Conservation (phyloP, 2,329 filamentous ascomycete genomes). For the Ilyonectria sp. region DNA sequence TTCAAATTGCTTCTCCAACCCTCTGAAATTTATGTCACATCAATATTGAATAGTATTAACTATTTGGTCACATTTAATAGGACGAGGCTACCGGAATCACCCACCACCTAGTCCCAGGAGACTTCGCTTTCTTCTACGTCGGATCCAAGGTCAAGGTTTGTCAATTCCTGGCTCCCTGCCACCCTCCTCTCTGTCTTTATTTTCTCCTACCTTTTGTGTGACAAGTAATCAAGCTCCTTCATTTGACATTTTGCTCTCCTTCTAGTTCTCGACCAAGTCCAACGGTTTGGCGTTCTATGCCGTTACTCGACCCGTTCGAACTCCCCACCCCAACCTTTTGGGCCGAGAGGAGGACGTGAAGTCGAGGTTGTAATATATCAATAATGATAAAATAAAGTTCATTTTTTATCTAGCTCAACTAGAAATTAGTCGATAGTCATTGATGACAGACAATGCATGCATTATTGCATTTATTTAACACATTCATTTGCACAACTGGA, state of each 20-base stretch:
- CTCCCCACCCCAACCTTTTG: slow-evolving; percentile 41
- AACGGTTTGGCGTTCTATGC: slow-evolving; percentile 45
- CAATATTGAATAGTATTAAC: slow-evolving; percentile 3
- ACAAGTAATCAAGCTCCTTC: not conserved
- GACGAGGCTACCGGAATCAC: slow-evolving; percentile 46
- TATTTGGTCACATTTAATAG: not conserved
- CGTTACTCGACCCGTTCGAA: slow-evolving; percentile 43
- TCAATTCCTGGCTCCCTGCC: not conserved
- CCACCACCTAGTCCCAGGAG: slow-evolving; percentile 40
- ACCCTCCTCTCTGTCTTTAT: no score
- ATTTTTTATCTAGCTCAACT: not conserved
- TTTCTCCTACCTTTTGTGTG: not conserved
- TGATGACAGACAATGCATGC: not conserved
- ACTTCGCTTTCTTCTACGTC: slow-evolving; percentile 47
- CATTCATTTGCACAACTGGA: not conserved
- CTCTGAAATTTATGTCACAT: not conserved
- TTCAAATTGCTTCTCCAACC: not conserved
- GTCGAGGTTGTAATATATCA: slow-evolving; percentile 32
- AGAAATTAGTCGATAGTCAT: slow-evolving; percentile 5
- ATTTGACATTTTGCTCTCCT: not conserved
- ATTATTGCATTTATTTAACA: not conserved
- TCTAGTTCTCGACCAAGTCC: slow-evolving; percentile 46
- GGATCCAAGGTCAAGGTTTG: slow-evolving; percentile 46
- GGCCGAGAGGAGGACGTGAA: slow-evolving; percentile 43
- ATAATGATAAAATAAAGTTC: not conserved